These are phyloP conservation scores for Coemansia sp. DNA, from an alignment of 192 early-diverging fungal genomes.

Conservation along the genomic window DNA sequence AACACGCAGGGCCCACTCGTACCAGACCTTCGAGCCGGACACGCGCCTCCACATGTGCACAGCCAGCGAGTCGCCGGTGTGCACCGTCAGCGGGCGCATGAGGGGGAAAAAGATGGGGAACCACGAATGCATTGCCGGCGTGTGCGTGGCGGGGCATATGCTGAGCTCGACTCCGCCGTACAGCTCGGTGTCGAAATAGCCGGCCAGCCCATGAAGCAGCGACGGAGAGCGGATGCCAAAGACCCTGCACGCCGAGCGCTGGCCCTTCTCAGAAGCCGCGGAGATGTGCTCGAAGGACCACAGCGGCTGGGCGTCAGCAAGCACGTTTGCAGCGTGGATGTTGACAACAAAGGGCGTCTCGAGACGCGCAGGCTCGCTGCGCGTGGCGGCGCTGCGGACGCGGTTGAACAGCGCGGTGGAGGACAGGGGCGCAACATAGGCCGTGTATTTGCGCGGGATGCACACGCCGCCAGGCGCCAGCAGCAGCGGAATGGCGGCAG, in stretches of 20 bases:
- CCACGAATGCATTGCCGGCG: constrained; percentile 96
- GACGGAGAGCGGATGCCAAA: constrained; percentile 64
- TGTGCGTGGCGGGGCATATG: constrained; percentile 86
- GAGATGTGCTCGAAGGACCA: constrained; percentile 79
- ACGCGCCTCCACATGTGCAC: constrained; percentile 87
- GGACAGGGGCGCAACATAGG: constrained; percentile 86
- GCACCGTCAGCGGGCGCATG: constrained; percentile 62
- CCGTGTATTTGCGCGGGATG: constrained; percentile 85
- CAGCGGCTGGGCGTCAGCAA: constrained; percentile 70
- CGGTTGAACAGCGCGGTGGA: constrained; percentile 81
- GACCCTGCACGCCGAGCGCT: constrained; percentile 56
- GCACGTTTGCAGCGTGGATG: constrained; percentile 72
- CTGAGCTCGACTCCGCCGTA: constrained; percentile 80
- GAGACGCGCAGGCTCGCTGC: constrained; percentile 66
- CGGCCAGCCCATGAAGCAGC: constrained; percentile 91
- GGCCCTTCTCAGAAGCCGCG: constrained; percentile 61
- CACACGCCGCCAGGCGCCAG: constrained; percentile 77
- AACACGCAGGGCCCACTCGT: constrained; percentile 82
- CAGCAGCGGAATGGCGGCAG: constrained; percentile 79
- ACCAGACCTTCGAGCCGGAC: constrained; percentile 88
- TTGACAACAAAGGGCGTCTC: constrained; percentile 99
- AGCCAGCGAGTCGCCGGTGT: constrained; percentile 59
- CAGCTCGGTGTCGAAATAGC: constrained; percentile 93
- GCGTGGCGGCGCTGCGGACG: constrained; percentile 54
- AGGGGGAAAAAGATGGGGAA: constrained; percentile 97